Evolutionary conservation across 208 protist species (phyloP), one percentile per base, ranked within the genome.

Genomic region (Leishmania guyanensis): DNA sequence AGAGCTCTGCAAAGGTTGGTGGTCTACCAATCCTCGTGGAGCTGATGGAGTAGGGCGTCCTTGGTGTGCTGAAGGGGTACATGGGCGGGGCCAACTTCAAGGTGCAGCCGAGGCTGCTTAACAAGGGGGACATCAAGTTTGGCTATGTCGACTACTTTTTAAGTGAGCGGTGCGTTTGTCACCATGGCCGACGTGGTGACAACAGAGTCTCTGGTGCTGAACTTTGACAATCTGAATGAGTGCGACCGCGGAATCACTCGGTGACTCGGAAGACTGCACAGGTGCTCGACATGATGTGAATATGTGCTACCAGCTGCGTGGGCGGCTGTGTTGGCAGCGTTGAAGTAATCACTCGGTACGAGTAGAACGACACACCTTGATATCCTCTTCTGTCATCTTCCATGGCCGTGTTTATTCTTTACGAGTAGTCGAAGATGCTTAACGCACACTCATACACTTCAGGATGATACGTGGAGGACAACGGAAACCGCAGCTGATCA

Each of bases 81-180:
- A 99, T 99, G 88, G 88, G 95, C 76, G 96, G 95, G 50, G 92
- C 97, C 60, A 98, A 98, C 54, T 90, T 96, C 48, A 82, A 90
- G 51, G 97, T 98, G 56, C 90, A 98, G 46, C 91, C 93, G 26
- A 95, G 94, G 58, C 88, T 97, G 29, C 86, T 99, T 26, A 77
- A 91, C 22, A 77, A 83, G 48, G 81, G 86, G 1, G 75, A 78
- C 74, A 51, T 98, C 9, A 83, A 86, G 66, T 79, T 93, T 17
- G 29, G 71, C 17, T 87, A 99, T 54, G 87, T 99, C 33, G 92
- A 97, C 85, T 95, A 91, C 71, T 99, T 90, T 90, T 79, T 98
- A 99, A 70, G 94, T 99, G 78, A 99, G 99, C 90, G 99, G 99
- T 90, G 98, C 98, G 65, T 99, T 99, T 89, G 89, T 95, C 22